Conservation (phyloP, 83 land plant species). For the Larix sibirica region DNA sequence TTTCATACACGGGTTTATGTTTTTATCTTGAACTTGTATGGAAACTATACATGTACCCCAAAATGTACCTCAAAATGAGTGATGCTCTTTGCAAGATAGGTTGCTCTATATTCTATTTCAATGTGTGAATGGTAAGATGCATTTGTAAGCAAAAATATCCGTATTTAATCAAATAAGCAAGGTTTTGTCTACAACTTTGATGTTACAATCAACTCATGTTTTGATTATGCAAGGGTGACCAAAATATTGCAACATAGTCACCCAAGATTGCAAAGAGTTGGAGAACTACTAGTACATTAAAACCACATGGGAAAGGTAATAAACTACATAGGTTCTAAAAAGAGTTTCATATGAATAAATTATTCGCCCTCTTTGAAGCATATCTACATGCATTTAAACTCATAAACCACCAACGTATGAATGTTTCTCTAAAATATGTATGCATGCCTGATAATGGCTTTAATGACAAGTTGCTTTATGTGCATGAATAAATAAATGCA, state of each 20-base stretch:
- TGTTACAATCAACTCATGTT: neutral
- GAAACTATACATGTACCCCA: slow-evolving; percentile 10
- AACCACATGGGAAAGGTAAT: slow-evolving; percentile 17
- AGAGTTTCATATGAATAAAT: too few relatives aligned
- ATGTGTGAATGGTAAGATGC: slow-evolving; percentile 11
- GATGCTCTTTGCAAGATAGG: neutral
- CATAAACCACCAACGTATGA: too few relatives aligned
- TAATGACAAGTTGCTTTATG: too few relatives aligned
- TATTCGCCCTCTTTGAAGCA: too few relatives aligned
- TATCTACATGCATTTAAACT: too few relatives aligned
- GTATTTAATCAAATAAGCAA: neutral
- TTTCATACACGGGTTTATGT: neutral
- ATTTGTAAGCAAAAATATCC: too few relatives aligned
- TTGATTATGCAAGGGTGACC: slow-evolving; percentile 10
- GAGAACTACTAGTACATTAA: slow-evolving; percentile 21
- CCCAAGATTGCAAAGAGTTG: slow-evolving; percentile 17
- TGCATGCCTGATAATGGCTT: too few relatives aligned
- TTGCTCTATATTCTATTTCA: slow-evolving; percentile 12
- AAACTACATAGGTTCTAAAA: neutral
- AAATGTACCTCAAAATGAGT: slow-evolving; percentile 12
- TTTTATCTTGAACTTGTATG: neutral
- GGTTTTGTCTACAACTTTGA: neutral
- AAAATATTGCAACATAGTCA: slow-evolving; percentile 22
- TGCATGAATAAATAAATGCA: too few relatives aligned
- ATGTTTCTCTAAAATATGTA: too few relatives aligned